These are phyloP conservation scores for Solanum hybrid DNA, from an alignment of 305 asterid genomes.

Conservation along the genomic window DNA sequence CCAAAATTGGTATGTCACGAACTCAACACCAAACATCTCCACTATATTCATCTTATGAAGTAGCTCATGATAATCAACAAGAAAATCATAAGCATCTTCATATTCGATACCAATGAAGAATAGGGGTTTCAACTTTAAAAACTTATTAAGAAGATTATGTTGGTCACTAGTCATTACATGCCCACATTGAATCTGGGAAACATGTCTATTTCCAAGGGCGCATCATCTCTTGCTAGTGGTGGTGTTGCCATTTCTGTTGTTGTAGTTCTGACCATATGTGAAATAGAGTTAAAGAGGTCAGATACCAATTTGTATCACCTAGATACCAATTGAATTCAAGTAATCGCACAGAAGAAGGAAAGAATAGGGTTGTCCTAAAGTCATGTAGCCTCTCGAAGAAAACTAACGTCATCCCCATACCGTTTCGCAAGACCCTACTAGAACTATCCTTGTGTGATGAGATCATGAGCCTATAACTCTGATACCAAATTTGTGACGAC, in stretches of 20 bases:
- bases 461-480: background rate
- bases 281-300: background rate
- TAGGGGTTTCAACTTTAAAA: background rate
- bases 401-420: no score
- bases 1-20: background rate
- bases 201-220: background rate
- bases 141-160: background rate
- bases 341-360: background rate
- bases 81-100: background rate
- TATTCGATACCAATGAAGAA: no score
- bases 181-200: background rate
- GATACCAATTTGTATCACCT: background rate
- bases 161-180: background rate
- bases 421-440: background rate
- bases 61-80: background rate
- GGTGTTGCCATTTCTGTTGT: background rate
- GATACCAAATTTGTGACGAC: background rate
- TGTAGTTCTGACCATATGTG: background rate
- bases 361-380: background rate
- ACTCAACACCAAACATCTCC: background rate
- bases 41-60: background rate
- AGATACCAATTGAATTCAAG: background rate
- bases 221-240: background rate
- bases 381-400: background rate
- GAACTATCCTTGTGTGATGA: background rate